Percentiles rank a stretch among this genome's conserved stretches.
These are phyloP conservation scores for Cymodocea nodosa DNA, from an alignment of 116 monocot genomes.

Conservation along the genomic window DNA sequence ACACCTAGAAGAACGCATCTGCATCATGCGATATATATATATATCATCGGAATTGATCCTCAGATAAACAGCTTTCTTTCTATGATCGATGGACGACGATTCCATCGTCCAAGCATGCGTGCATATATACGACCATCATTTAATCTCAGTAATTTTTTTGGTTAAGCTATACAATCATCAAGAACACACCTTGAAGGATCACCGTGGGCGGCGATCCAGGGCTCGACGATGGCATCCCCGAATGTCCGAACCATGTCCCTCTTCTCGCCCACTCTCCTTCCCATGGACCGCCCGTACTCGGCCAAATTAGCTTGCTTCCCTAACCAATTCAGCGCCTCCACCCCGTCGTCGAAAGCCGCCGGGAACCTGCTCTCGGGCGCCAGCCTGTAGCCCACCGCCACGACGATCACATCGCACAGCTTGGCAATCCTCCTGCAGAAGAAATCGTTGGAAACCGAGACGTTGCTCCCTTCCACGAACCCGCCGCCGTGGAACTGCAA, in stretches of 20 bases:
- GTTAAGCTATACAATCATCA: too few species aligned
- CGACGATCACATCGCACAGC: conserved; percentile 41
- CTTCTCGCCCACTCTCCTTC: conserved; percentile 3
- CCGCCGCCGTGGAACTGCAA: conserved; percentile 65
- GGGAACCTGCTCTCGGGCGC: conserved; percentile 63
- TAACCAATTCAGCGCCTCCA: conserved; percentile 52
- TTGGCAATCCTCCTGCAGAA: conserved; percentile 56
- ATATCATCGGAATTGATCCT: too few species aligned
- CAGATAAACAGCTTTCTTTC: too few species aligned
- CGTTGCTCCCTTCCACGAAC: conserved; percentile 40
- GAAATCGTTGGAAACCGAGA: conserved; percentile 38
- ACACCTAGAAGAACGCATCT: conserved; percentile 92
- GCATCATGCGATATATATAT: too few species aligned
- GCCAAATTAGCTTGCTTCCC: conserved; percentile 57
- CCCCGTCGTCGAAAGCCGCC: conserved; percentile 60
- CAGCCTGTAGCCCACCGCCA: conserved; percentile 56
- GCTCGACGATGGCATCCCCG: conserved; percentile 32
- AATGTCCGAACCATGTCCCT: conserved; percentile 8
- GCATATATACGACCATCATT: too few species aligned
- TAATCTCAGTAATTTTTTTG: too few species aligned
- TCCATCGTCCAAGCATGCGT: too few species aligned
- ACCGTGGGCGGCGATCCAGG: conserved; percentile 69
- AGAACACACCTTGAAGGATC: conserved; percentile 80
- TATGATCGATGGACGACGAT: too few species aligned
- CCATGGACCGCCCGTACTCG: conserved; percentile 38